These are phyloP conservation scores for Ogataea philodendri DNA, from an alignment of 805 yeast species.

Conservation along the genomic window DNA sequence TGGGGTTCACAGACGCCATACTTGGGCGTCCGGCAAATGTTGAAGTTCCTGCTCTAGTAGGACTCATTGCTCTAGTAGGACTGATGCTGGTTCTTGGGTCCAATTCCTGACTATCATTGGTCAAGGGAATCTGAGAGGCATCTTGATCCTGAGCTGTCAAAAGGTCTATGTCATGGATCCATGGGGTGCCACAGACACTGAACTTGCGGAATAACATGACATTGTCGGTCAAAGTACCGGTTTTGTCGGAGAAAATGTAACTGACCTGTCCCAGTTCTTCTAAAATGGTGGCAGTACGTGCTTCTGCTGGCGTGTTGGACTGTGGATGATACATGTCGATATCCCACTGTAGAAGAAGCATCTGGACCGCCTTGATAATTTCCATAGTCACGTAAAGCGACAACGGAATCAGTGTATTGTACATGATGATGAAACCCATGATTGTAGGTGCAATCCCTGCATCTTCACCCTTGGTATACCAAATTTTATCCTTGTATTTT, in stretches of 20 bases:
- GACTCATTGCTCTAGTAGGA: constrained; percentile 14
- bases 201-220: constrained; percentile 88
- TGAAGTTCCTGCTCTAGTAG: constrained; percentile 20
- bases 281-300: constrained; percentile 90
- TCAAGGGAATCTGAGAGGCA: constrained; percentile 8
- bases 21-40: constrained; percentile 53
- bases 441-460: constrained; percentile 86
- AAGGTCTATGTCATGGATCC: constrained; percentile 76
- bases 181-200: constrained; percentile 82
- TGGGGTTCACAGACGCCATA: constrained; percentile 42
- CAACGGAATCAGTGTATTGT: constrained; percentile 90
- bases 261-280: constrained; percentile 98
- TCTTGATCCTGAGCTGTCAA: constrained; percentile 29
- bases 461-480: constrained; percentile 75
- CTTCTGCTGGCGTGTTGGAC: constrained; percentile 88
- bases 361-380: constrained; percentile 85
- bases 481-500: constrained; percentile 43
- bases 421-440: constrained; percentile 97
- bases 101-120: constrained; percentile 1
- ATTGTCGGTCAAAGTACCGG: constrained; percentile 96
- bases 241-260: constrained; percentile 91
- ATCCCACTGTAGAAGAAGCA: constrained; percentile 79
- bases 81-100: constrained; percentile 7
- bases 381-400: constrained; percentile 97
- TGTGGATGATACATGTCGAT: constrained; percentile 89